A percentile compares a stretch with the other conserved stretches of the same genome.
Evolutionary conservation across 768 basidiomycete genomes (phyloP).

Genomic region (Mycena amicta): DNA sequence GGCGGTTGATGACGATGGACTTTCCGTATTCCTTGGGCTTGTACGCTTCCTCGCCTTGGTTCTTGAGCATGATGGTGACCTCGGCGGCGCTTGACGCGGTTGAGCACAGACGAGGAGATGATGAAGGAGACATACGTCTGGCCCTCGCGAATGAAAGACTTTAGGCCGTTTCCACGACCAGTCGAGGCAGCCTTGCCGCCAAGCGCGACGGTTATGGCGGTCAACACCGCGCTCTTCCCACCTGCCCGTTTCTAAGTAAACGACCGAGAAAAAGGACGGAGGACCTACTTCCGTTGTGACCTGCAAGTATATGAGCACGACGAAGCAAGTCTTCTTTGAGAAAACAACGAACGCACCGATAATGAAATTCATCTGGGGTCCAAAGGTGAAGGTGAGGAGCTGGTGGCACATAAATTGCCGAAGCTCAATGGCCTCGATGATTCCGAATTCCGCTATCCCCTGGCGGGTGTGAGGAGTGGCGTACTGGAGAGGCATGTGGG

Average conservation of each 20-base stretch:
- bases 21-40: slow-evolving; percentile 84
- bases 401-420: slow-evolving; percentile 97
- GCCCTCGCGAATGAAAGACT: slow-evolving; percentile 84
- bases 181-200: slow-evolving; percentile 93
- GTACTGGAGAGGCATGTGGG: neutral
- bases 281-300: slow-evolving; percentile 25
- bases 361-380: slow-evolving; percentile 92
- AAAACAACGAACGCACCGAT: neutral
- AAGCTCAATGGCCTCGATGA: slow-evolving; percentile 86
- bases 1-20: slow-evolving; percentile 81
- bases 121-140: slow-evolving; percentile 65
- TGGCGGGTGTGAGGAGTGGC: neutral
- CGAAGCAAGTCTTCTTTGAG: neutral
- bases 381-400: slow-evolving; percentile 80
- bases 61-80: slow-evolving; percentile 83
- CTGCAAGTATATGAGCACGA: slow-evolving; percentile 11
- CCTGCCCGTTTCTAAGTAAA: slow-evolving; percentile 47
- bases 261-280: neutral
- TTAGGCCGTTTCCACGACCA: slow-evolving; percentile 83
- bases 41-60: slow-evolving; percentile 89
- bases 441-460: slow-evolving; percentile 52
- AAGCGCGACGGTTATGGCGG: slow-evolving; percentile 89
- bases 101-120: neutral
- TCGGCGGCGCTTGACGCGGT: slow-evolving; percentile 65
- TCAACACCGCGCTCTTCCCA: slow-evolving; percentile 93